Evolutionary conservation across 495 filamentous ascomycete genomes (phyloP).

Genomic region (Tuber indicum): DNA sequence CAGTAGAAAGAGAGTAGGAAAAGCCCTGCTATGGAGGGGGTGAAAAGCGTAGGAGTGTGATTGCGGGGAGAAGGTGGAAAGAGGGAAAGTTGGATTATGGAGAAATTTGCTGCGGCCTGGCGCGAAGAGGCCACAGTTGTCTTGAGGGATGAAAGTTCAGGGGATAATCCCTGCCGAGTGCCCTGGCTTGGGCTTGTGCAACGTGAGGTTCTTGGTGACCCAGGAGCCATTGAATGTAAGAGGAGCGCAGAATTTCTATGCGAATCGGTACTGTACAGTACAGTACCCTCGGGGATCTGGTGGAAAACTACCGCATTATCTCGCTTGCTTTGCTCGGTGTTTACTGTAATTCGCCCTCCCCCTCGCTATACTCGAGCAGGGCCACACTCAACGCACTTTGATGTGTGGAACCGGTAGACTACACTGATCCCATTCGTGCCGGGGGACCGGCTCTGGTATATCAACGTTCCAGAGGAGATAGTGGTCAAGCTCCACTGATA

Average conservation of each 20-base stretch:
- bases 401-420: neutral
- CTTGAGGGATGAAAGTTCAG: constrained; percentile 9
- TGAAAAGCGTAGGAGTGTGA: neutral
- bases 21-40: constrained; percentile 7
- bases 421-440: neutral
- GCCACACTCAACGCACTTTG: neutral
- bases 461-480: neutral
- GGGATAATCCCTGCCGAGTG: neutral
- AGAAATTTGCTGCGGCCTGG: constrained; percentile 6
- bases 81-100: constrained; percentile 9
- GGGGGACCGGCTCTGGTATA: neutral
- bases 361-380: neutral
- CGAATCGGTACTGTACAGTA: neutral
- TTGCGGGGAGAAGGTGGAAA: constrained; percentile 1
- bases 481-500: neutral
- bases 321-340: neutral
- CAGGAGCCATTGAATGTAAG: neutral
- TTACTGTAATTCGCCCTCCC: neutral
- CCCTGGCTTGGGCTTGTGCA: neutral
- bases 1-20: constrained; percentile 8
- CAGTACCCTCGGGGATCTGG: neutral
- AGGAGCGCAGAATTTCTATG: neutral
- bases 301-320: neutral
- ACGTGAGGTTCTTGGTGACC: neutral
- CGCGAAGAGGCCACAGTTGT: constrained; percentile 39